A percentile compares a stretch with the other conserved stretches of the same genome.
Evolutionary conservation across 2,329 filamentous ascomycete genomes (phyloP).

Genomic region (Fusarium tanahbumbuense): DNA sequence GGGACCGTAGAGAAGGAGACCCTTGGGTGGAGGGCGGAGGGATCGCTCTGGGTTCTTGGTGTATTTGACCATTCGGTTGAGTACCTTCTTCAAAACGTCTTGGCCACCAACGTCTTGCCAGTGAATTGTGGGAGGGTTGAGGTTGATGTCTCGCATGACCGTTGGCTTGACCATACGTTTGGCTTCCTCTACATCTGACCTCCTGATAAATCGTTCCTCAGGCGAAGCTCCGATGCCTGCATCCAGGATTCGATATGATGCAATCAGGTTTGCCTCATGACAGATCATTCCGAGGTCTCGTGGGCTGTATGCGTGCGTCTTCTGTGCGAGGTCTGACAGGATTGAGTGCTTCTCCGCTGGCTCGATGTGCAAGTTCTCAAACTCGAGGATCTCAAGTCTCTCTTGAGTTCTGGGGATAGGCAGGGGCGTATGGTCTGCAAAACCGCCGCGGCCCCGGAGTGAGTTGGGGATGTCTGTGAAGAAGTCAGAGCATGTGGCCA

Average conservation of each 20-base stretch:
- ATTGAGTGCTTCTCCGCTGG: slow-evolving; percentile 62
- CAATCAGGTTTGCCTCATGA: slow-evolving; percentile 42
- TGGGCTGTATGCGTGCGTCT: slow-evolving; percentile 89
- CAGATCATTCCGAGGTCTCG: slow-evolving; percentile 78
- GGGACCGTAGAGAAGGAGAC: slow-evolving; percentile 89
- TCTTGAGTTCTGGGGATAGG: slow-evolving; percentile 79
- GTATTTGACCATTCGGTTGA: slow-evolving; percentile 63
- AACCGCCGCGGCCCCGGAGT: slow-evolving; percentile 72
- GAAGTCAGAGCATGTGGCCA: slow-evolving; percentile 79
- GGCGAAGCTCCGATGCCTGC: slow-evolving; percentile 23
- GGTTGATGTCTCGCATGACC: slow-evolving; percentile 88
- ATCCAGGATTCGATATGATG: slow-evolving; percentile 44
- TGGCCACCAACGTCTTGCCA: slow-evolving; percentile 94
- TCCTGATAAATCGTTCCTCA: slow-evolving; percentile 49
- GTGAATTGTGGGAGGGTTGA: slow-evolving; percentile 85
- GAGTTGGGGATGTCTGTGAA: slow-evolving; percentile 76
- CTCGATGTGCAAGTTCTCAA: slow-evolving; percentile 62
- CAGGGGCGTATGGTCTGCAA: slow-evolving; percentile 76
- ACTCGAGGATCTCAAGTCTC: slow-evolving; percentile 78
- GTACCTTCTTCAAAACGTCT: slow-evolving; percentile 74
- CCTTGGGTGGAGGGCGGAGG: slow-evolving; percentile 74
- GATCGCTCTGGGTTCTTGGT: slow-evolving; percentile 53
- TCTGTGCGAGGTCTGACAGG: slow-evolving; percentile 72
- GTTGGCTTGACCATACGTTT: slow-evolving; percentile 79
- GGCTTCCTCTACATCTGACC: slow-evolving; percentile 71